These are phyloP conservation scores for Alternaria solani DNA, from an alignment of 2,329 filamentous ascomycete species.

Conservation along the genomic window DNA sequence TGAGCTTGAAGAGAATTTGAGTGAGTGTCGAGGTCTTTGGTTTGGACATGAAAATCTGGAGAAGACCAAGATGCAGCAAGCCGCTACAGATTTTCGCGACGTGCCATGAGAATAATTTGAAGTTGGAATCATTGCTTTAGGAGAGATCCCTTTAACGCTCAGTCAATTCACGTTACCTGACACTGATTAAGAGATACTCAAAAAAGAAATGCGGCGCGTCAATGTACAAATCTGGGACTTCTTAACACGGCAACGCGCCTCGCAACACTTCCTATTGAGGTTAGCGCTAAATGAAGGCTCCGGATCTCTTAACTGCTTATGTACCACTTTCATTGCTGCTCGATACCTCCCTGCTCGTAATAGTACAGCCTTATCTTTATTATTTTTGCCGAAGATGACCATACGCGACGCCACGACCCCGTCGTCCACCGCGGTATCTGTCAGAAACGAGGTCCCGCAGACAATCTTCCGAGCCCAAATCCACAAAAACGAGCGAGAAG, in stretches of 20 bases:
- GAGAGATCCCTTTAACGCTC: accelerated
- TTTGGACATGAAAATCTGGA: constrained; percentile 43
- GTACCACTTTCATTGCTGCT: background rate
- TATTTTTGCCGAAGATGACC: background rate
- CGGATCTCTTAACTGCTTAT: background rate
- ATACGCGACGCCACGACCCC: background rate
- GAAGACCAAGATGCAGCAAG: constrained; percentile 43
- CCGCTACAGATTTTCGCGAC: constrained; percentile 36
- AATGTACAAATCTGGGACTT: background rate
- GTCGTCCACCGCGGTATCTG: background rate
- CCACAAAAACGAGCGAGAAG: background rate
- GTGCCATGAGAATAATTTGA: background rate
- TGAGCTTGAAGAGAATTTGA: constrained; percentile 46
- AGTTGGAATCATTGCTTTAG: background rate
- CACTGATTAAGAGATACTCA: background rate
- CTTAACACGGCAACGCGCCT: background rate
- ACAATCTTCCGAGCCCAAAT: background rate
- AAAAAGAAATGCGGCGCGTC: background rate
- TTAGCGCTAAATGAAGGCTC: background rate
- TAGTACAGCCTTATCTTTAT: background rate
- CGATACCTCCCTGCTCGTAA: accelerated
- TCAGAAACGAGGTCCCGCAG: background rate
- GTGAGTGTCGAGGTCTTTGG: constrained; percentile 34
- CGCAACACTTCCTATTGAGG: background rate
- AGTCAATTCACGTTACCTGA: background rate